Conservation (phyloP, 176 grass and related monocot species). For the Eleusine coracana region DNA sequence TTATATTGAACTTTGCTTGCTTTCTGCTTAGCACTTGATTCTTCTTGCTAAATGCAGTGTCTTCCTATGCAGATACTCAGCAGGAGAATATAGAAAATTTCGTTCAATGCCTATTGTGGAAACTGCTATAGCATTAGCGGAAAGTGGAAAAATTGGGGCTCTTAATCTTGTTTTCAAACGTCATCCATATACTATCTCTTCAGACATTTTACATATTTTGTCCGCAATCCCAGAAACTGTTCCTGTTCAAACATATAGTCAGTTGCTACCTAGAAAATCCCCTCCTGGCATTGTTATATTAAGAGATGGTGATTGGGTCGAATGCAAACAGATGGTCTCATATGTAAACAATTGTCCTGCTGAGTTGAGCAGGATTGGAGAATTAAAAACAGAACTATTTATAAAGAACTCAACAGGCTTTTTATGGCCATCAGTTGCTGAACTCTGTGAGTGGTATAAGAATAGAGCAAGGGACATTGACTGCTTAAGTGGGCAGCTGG, state of each 20-base stretch:
- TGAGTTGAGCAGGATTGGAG: constrained; percentile 47
- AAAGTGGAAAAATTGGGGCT: constrained; percentile 94
- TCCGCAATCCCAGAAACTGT: constrained; percentile 94
- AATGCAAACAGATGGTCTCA: constrained; percentile 79
- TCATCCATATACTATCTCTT: constrained; percentile 84
- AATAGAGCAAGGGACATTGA: constrained; percentile 92
- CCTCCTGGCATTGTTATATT: constrained; percentile 62
- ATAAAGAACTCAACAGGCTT: constrained; percentile 64
- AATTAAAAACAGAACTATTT: constrained; percentile 78
- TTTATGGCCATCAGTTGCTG: constrained; percentile 78
- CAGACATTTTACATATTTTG: constrained; percentile 65
- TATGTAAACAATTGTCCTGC: constrained; percentile 58
- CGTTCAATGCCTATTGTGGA: constrained; percentile 65
- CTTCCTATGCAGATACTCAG: constrained; percentile 69
- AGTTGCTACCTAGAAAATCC: constrained; percentile 78
- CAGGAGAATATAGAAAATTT: constrained; percentile 80
- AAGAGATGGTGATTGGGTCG: constrained; percentile 91
- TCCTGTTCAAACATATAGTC: constrained; percentile 80
- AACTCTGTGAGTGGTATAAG: constrained; percentile 82
- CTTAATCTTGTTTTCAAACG: constrained; percentile 96
- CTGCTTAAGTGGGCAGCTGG: constrained; percentile 91
- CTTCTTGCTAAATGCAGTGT: constrained; percentile 40
- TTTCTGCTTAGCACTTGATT: constrained; percentile 32
- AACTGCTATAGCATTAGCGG: constrained; percentile 74
- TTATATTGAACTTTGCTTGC: constrained; percentile 2